phyloP scores from a whole-genome alignment of 1,284 basidiomycete species.

The Rhodotorula sp. region DNA sequence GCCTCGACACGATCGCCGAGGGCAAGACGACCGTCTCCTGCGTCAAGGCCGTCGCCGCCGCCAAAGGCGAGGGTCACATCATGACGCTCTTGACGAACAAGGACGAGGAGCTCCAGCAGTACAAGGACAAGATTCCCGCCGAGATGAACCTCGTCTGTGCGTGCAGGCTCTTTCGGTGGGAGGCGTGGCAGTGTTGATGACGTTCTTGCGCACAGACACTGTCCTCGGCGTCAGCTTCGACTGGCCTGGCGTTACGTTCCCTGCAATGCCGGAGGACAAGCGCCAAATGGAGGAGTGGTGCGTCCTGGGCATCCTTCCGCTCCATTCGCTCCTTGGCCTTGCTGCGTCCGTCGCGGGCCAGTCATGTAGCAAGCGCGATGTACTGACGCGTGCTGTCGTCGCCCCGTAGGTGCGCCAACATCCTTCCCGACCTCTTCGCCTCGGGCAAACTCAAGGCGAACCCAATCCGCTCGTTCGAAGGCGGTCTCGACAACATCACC shows the following conservation, averaged over 20 bases:
- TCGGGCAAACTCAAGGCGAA: slow-evolving; percentile 37
- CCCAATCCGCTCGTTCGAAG: slow-evolving; percentile 31
- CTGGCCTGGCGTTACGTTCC: slow-evolving; percentile 26
- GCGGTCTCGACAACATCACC: slow-evolving; percentile 34
- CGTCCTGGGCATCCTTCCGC: background rate
- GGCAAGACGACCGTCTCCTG: slow-evolving; percentile 33
- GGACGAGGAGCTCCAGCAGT: slow-evolving; percentile 29
- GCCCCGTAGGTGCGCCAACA: slow-evolving; percentile 3
- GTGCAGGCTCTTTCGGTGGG: background rate
- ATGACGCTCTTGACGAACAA: slow-evolving; percentile 34
- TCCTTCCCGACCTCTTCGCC: slow-evolving; percentile 28
- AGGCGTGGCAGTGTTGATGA: background rate
- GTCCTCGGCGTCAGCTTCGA: slow-evolving; percentile 33
- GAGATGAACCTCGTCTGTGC: slow-evolving; percentile 32
- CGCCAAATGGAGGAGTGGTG: slow-evolving; percentile 28
- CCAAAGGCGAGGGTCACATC: slow-evolving; percentile 30
- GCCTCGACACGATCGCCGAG: slow-evolving; percentile 42
- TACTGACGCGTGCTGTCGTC: no score
- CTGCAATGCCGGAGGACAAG: slow-evolving; percentile 26
- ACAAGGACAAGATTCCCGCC: slow-evolving; percentile 9
- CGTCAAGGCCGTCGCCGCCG: slow-evolving; percentile 23
- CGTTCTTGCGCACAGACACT: slow-evolving; percentile 22
- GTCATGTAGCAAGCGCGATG: no score
- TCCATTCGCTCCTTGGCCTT: no score
- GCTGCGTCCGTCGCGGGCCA: no score